A percentile compares a stretch with the other conserved stretches of the same genome.
phyloP scores from a whole-genome alignment of 306 rosid species.

The Astragalus glycyphyllos region DNA sequence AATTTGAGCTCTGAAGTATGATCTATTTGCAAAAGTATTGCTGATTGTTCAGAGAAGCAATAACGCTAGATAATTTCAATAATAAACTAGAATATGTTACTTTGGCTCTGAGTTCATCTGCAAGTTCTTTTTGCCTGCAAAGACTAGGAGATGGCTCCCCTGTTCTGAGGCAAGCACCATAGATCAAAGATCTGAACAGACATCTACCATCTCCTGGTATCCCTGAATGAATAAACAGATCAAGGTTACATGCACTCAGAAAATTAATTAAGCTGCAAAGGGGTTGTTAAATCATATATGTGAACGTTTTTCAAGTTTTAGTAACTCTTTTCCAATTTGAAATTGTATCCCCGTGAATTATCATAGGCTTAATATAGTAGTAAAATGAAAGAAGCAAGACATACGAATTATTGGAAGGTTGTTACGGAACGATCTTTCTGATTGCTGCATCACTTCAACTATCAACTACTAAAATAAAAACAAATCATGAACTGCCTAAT shows the following conservation, averaged over 20 bases:
- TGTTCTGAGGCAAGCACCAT: slow-evolving; percentile 67
- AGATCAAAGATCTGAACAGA: slow-evolving; percentile 79
- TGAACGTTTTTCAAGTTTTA: not conserved
- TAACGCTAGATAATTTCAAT: slow-evolving; percentile 1
- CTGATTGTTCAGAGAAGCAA: not conserved
- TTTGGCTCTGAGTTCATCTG: slow-evolving; percentile 80
- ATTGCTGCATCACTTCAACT: slow-evolving; percentile 46
- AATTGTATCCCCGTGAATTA: not conserved
- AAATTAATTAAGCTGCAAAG: slow-evolving; percentile 8
- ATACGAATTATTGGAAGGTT: slow-evolving; percentile 56
- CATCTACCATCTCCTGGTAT: slow-evolving; percentile 93
- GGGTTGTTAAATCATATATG: too few relatives aligned
- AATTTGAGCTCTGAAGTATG: not conserved
- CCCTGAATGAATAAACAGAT: slow-evolving; percentile 49
- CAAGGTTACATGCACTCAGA: not conserved
- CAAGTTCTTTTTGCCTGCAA: slow-evolving; percentile 71
- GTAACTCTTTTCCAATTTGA: not conserved
- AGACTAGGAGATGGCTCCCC: slow-evolving; percentile 73
- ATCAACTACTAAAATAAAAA: not conserved
- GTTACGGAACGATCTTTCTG: slow-evolving; percentile 42
- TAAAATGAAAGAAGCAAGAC: slow-evolving; percentile 35
- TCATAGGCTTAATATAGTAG: too few relatives aligned
- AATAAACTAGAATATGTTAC: slow-evolving; percentile 40
- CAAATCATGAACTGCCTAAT: slow-evolving; percentile 34
- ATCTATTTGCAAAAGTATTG: not conserved